Percentiles rank a stretch among this genome's conserved stretches.
phyloP scores from a whole-genome alignment of 306 rosid genomes.

The Rosa persica region DNA sequence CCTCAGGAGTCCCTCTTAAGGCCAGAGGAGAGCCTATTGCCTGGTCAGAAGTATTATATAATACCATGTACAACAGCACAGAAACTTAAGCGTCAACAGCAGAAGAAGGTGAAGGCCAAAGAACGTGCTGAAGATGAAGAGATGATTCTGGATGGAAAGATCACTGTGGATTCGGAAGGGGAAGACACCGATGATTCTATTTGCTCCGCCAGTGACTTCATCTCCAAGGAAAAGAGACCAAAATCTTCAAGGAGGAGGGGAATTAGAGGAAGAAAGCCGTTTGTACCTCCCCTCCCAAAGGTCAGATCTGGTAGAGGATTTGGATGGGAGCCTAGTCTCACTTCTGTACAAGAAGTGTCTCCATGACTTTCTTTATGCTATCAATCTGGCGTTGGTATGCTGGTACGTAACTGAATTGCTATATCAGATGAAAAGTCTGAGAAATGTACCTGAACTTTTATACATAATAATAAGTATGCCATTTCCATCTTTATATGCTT shows the following conservation, averaged over 20 bases:
- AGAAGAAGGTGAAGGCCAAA: conserved; percentile 12
- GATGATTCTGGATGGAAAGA: conserved; percentile 22
- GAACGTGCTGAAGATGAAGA: conserved; percentile 16
- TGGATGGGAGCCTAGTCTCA: conserved; percentile 69
- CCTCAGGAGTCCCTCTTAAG: conserved; percentile 57
- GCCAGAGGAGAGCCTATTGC: conserved; percentile 48
- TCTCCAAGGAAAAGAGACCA: conserved; percentile 22
- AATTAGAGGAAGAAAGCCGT: conserved; percentile 47
- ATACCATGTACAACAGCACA: conserved; percentile 42
- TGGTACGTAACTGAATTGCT: conserved; percentile 20
- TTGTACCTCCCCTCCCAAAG: conserved; percentile 63
- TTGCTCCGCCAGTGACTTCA: conserved; percentile 43
- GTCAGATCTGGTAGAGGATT: conserved; percentile 32
- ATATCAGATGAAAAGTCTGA: background rate
- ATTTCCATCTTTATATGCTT: conserved; percentile 6
- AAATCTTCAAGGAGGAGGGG: conserved; percentile 36
- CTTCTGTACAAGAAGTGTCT: conserved; percentile 65
- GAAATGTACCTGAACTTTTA: background rate
- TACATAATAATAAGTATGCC: conserved; percentile 9
- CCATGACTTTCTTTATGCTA: conserved; percentile 33
- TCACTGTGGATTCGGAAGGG: conserved; percentile 30
- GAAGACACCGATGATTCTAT: conserved; percentile 39
- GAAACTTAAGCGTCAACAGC: conserved; percentile 50
- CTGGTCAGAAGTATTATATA: conserved; percentile 65
- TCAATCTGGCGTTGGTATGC: background rate